Conservation (phyloP, 2,329 filamentous ascomycete genomes). For the Coniochaeta sp. region DNA sequence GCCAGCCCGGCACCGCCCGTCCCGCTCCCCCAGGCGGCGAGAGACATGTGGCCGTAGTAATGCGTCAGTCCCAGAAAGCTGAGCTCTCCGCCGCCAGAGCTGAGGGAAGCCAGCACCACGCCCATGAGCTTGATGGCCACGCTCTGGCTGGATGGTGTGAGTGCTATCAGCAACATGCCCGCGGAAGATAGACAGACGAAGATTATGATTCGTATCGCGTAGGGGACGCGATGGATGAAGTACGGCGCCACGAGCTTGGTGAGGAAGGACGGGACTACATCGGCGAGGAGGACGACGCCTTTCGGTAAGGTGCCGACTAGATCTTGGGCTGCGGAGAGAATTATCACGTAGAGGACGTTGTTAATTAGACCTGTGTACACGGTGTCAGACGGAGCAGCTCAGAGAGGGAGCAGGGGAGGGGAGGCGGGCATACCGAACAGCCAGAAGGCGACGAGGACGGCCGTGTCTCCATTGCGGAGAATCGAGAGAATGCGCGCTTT, state of each 20-base stretch:
- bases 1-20: conserved; percentile 84
- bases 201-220: conserved; percentile 63
- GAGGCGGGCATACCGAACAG: conserved; percentile 65
- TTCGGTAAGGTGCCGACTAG: conserved; percentile 89
- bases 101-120: conserved; percentile 77
- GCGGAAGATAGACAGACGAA: conserved; percentile 70
- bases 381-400: conserved; percentile 3
- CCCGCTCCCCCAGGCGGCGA: conserved; percentile 88
- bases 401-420: not conserved
- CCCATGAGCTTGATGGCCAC: conserved; percentile 73
- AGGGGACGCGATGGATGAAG: conserved; percentile 84
- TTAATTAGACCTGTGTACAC: conserved; percentile 69
- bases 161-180: conserved; percentile 84
- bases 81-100: conserved; percentile 80
- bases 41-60: conserved; percentile 80
- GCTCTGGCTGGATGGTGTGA: conserved; percentile 61
- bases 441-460: conserved; percentile 82
- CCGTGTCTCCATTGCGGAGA: conserved; percentile 60
- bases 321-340: conserved; percentile 90
- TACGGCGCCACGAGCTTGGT: conserved; percentile 88
- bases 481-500: conserved; percentile 55
- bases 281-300: conserved; percentile 84
- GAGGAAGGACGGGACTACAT: conserved; percentile 83
- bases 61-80: conserved; percentile 89
- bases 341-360: conserved; percentile 96